Base-by-base conservation (phyloP, 257 asterid genomes). In the Solanum megistacrolobum region DNA sequence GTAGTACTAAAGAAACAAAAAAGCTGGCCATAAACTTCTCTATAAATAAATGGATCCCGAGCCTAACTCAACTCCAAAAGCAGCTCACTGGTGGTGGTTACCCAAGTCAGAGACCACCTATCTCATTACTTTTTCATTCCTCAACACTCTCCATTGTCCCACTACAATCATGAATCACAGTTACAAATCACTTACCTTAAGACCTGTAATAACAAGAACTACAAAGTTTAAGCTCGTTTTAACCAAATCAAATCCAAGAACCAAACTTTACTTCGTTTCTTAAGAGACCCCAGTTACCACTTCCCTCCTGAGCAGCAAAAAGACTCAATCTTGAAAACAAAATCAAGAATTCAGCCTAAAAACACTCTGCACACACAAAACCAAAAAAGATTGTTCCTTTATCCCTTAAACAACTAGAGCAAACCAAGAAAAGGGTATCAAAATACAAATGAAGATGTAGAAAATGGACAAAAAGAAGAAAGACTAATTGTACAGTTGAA, bases 1-100 rank as follows among this genome's bases (percentile, higher is more conserved):
- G 34, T 93, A 90, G 88, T 92, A 93, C 95, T 93, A 96, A 43
- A 92, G 92, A 76, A 91, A 82, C 82, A 89, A 89, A 90, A 87
- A 88, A 83, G 79, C 91, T 66, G 87, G 74, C 89, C 91, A 88
- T 88, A 89, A 94, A 92, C 90, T 89, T 91, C 89, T 29, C 23
- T 6, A 4, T 6, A 29, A 14, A 29, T 34, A 69, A 69, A 69
- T 29, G 76, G 36, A 68, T 12, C 10, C 32, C 23, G 36, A 13
- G 75, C 10, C 5, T 29, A 68, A 68, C 75, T 13, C 74, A 69
- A 31, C 12, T 29, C 76, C 39, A 31, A 16, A 68, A 13, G 12
- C 23, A 69, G 76, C 76, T 29, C 11, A 7, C 3, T 20, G 4
- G 34, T 12, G 36, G 35, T 5, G 5, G 4, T 13, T 12, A 12